Evolutionary conservation across 371 early-diverging fungal genomes (phyloP), one percentile per base, ranked within the genome.

Genomic region (Umbelopsis sp.): DNA sequence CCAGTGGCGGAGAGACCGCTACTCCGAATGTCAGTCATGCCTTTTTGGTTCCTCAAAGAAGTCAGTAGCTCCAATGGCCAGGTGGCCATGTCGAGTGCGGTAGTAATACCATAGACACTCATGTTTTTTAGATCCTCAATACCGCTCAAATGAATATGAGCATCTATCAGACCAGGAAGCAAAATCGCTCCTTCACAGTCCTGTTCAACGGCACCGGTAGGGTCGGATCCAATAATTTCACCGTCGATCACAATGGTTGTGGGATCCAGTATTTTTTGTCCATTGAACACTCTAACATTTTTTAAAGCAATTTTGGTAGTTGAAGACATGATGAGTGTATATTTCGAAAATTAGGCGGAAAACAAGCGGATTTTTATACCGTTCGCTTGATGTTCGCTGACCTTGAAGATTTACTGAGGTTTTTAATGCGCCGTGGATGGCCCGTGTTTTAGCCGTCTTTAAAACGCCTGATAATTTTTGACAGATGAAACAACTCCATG

Each of bases 111-210:
- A 22, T 46, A 38, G 20, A 41, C 20, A 29, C 16, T 20, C 16
- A 63, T 32, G 2, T 8, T 12, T 44, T 63, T 12, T 18, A 63
- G 44, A 38, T 63, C 35, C 20, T 44, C 25, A 22, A 24, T 14
- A 41, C 44, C 24, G 11, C 3, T 22, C 45, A 63, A 63, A 25
- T 63, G 64, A n/a, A 63, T 25, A 12, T 63, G 64, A 8, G 64
- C 64, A 25, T 63, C 64, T 18, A 63, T 63, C 22, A 63, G 20
- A 3, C 64, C 64, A 10, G 64, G 64, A 38, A 63, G 64, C 20
- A 63, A 63, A 9, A 63, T 38, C 5, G n/a, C 64, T 18, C 64
- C 64, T 14, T 29, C 44, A 22, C 64, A 41, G 44, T 63, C 64
- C n/a, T 37, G 22, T 7, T 10, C 44, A 11, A 11, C 25, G 0